Base-by-base conservation (phyloP, 2,329 filamentous ascomycete genomes). In the Ascochyta viciae-villosae region DNA sequence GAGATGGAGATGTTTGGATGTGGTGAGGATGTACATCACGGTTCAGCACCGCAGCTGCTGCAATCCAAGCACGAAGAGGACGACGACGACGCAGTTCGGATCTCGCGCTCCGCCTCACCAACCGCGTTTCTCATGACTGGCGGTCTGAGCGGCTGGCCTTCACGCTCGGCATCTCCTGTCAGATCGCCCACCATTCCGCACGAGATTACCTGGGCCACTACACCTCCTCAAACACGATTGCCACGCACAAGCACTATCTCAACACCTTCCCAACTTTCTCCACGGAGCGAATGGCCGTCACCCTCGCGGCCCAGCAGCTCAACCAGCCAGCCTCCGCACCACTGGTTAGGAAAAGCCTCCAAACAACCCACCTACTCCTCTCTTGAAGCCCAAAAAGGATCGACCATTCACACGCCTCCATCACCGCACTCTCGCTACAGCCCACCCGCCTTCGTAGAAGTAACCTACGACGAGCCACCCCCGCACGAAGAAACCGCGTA, bases 101-200 rank as follows among this genome's bases (percentile, higher is more conserved):
- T 12, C 41, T 19, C 19, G 8, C 37, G 49, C 24, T 16, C 54
- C 3, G 45, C 50, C 6, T 64, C 66, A 7, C 63, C 64, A 6
- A 68, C 64, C 1, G 43, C 39, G 1, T 69, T 68, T 47, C 60
- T 68, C 55, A 65, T 68, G 60, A 68, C 61, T 0, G 65, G 67
- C 8, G 63, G 57, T 15, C 46, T 49, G 29, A 58, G 46, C 16
- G 60, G 57, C 3, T 63, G 61, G 62, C 54, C 58, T 22, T 57
- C 58, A 10, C 46, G 42, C 50, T 35, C 41, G 19, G 10, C 34
- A 2, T 42, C 55, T 4, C 24, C 13, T 4, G 3, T 2, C 2
- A 22, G 16, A 19, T 27, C 24, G 9, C 40, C 34, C 4, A 15
- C n/a, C 13, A 26, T 50, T 16, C 56, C 58, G 12, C 50, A 54